phyloP scores from a whole-genome alignment of 768 basidiomycete species.

The Peribolospora kevripleyi region DNA sequence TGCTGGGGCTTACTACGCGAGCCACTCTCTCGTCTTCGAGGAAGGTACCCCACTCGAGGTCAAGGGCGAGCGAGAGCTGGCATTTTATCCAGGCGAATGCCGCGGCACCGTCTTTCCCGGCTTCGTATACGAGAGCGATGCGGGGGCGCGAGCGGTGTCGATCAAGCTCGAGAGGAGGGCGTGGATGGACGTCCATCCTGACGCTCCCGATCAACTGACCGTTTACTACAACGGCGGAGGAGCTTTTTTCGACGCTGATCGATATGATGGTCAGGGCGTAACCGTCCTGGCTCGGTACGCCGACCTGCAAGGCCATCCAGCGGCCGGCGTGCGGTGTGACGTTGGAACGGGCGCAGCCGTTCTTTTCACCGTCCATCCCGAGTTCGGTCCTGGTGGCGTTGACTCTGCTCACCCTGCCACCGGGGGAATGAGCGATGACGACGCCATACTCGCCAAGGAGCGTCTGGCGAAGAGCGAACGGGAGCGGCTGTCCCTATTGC shows the following conservation, averaged over 20 bases:
- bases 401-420: slow-evolving; percentile 19
- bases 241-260: slow-evolving; percentile 17
- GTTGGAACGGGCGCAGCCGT: slow-evolving; percentile 23
- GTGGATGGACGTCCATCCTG: slow-evolving; percentile 10
- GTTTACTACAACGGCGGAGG: slow-evolving; percentile 29
- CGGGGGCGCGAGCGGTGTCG: slow-evolving; percentile 21
- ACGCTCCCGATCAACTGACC: slow-evolving; percentile 8
- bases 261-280: slow-evolving; percentile 8
- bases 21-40: slow-evolving; percentile 23
- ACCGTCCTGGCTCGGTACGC: slow-evolving; percentile 22
- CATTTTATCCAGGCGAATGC: slow-evolving; percentile 24
- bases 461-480: slow-evolving; percentile 13
- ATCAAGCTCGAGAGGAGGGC: slow-evolving; percentile 14
- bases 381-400: slow-evolving; percentile 25
- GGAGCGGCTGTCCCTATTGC: slow-evolving; percentile 18
- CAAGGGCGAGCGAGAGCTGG: slow-evolving; percentile 21
- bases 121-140: slow-evolving; percentile 25
- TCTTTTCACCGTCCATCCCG: slow-evolving; percentile 36
- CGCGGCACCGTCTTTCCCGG: slow-evolving; percentile 24
- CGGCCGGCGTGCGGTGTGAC: slow-evolving; percentile 21
- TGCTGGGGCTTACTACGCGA: slow-evolving; percentile 33
- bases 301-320: slow-evolving; percentile 12
- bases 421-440: slow-evolving; percentile 6
- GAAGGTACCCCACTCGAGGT: slow-evolving; percentile 20
- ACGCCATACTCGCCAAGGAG: slow-evolving; percentile 5